Evolutionary conservation across 2,329 filamentous ascomycete species (phyloP).

Genomic region (Curvularia hawaiiensis): DNA sequence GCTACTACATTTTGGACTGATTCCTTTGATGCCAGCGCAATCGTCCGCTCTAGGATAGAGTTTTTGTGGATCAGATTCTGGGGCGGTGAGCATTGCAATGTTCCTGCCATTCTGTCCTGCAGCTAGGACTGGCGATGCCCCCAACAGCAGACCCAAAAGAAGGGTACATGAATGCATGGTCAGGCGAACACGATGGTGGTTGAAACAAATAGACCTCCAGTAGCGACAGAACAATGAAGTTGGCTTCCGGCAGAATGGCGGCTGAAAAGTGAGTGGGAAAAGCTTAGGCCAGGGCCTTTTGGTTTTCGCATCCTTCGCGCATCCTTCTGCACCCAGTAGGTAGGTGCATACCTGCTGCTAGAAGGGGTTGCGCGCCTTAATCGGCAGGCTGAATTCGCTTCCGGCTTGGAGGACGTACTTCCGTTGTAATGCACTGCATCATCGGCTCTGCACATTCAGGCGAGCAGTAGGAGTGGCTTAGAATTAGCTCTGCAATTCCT

Average conservation of each 20-base stretch:
- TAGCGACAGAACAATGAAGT: neutral
- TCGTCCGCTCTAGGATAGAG: neutral
- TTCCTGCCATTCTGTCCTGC: neutral
- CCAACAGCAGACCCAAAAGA: conserved; percentile 2
- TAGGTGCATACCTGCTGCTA: neutral
- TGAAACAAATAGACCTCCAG: neutral
- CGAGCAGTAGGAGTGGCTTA: too few relatives aligned
- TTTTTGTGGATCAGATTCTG: neutral
- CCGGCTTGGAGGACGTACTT: too few relatives aligned
- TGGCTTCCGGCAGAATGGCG: neutral
- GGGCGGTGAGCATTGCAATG: neutral
- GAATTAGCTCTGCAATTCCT: too few relatives aligned
- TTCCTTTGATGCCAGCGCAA: conserved; percentile 23
- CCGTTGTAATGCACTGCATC: too few relatives aligned
- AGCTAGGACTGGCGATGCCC: neutral
- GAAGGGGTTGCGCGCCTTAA: neutral
- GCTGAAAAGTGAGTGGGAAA: neutral
- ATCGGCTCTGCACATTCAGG: too few relatives aligned
- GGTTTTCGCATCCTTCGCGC: neutral
- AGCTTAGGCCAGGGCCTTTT: neutral
- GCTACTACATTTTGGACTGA: conserved; percentile 26
- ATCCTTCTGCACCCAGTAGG: conserved; percentile 1
- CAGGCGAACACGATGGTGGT: neutral
- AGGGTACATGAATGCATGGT: conserved; percentile 2
- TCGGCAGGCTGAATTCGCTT: neutral